Conservation (phyloP, 257 asterid species). For the Solanum dulcamara region DNA sequence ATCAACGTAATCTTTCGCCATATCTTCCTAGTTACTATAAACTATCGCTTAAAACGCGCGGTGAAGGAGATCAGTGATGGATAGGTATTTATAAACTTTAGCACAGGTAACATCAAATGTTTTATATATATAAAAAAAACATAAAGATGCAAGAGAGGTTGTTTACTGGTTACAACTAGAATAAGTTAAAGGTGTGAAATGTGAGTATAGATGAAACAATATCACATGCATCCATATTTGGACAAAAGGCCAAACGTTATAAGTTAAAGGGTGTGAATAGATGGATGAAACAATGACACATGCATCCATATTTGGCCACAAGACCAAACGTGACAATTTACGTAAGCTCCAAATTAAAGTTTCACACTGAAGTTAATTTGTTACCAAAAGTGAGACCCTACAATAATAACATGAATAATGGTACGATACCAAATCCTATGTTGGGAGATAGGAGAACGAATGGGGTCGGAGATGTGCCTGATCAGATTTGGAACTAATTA, state of each 20-base stretch:
- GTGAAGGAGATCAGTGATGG: neutral
- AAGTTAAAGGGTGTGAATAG: neutral
- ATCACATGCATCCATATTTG: no score
- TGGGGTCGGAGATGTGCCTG: neutral
- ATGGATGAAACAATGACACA: neutral
- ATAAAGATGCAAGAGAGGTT: neutral
- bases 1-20: constrained; percentile 5
- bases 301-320: neutral
- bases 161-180: neutral
- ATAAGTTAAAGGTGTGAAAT: no score
- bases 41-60: neutral
- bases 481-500: no score
- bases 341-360: neutral
- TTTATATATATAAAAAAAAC: no score
- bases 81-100: neutral
- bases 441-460: neutral
- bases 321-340: neutral
- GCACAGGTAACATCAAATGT: no score
- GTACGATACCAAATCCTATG: neutral
- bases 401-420: neutral
- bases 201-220: no score
- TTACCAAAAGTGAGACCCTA: neutral
- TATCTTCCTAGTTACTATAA: neutral
- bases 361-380: neutral
- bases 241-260: no score